Base-by-base conservation (phyloP, 441 rosid species). In the Gossypium aridum region DNA sequence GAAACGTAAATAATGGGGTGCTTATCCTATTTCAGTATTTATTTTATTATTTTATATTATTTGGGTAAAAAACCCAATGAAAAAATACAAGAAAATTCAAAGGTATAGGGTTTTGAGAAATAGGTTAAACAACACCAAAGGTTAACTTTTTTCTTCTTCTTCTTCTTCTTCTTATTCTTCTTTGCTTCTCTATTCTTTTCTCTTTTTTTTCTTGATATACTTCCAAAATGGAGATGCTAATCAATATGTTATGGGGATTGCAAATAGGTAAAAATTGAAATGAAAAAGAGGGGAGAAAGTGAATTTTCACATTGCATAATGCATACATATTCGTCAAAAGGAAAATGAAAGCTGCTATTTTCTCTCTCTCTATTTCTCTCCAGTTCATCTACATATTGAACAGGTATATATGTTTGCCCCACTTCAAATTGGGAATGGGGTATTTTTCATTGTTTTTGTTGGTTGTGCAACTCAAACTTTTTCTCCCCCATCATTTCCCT, bases 401-500 rank as follows among this genome's bases (percentile, higher is more conserved):
- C 76, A 78, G 84, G 89, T 82, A 34, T 75, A 34, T 76, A 85
- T 80, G 83, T 78, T 83, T 77, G 87, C 80, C 91, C 55, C 87
- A 83, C 82, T 78, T 69, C 84, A 73, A 77, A 63, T 75, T 74
- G 73, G 76, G 78, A 64, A 61, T 59, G 66, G 14, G 2, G 23
- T 49, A 12, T 59, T 59, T 12, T 59, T 23, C 63, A 59, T 23
- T 12, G 2, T 22, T 51, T 51, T 54, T 45, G 28, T 39, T 20
- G 6, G 70, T 67, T 31, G 7, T 74, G 7, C 34, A 56, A 23
- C 47, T 2, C 5, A 14, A 13, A 20, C 17, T 63, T 39, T 22
- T 68, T 72, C 12, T 26, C 23, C 25, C 25, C 39, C 14, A 64
- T 43, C 20, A 26, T 13, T 71, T 57, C 71, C 45, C 57, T 20